Evolutionary conservation across 2,329 filamentous ascomycete species (phyloP), one percentile per base, ranked within the genome.

Genomic region (Hansfordia pulvinata): DNA sequence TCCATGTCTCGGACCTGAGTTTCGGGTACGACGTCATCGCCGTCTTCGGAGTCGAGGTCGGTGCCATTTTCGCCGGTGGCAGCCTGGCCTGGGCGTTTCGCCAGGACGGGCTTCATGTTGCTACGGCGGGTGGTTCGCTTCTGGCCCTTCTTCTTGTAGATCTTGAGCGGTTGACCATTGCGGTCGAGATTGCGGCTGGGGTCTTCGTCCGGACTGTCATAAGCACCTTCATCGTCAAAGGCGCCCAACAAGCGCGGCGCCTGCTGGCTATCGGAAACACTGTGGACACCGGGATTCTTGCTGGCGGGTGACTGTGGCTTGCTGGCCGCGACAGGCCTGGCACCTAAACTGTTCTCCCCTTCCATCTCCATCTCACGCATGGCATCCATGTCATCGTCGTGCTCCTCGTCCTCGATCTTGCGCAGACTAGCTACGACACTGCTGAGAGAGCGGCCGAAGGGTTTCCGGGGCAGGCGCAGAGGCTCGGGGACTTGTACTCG

Each of bases 131-230:
- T 88, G 29, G 80, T 83, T 33, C 82, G 64, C 58, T 90, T 90
- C 46, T 81, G 68, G 0, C 80, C 81, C 57, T 81, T 82, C 65
- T 90, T 90, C 62, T 86, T 88, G 59, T 68, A 88, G 2, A 69
- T 52, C 28, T 63, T 69, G 19, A 73, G 47, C 3, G 73, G 73
- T 34, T 67, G 60, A 2, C 72, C 72, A 39, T 71, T 54, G n/a
- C 57, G 58, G 27, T 58, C 69, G 9, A 64, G 30, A 4, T 46
- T 44, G 1, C 58, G 52, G 19, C 66, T 63, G n/a, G 68, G 63
- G 4, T 54, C 55, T n/a, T n/a, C n/a, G n/a, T n/a, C n/a, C n/a
- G n/a, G n/a, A 34, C 64, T 67, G 44, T 76, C 72, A 40, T 69
- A 67, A 32, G 60, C 40, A 6, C 42, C 60, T 39, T 76, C 73